A percentile compares a stretch with the other conserved stretches of the same genome.
Evolutionary conservation across 441 rosid species (phyloP).

Genomic region (Sinapis alba): DNA sequence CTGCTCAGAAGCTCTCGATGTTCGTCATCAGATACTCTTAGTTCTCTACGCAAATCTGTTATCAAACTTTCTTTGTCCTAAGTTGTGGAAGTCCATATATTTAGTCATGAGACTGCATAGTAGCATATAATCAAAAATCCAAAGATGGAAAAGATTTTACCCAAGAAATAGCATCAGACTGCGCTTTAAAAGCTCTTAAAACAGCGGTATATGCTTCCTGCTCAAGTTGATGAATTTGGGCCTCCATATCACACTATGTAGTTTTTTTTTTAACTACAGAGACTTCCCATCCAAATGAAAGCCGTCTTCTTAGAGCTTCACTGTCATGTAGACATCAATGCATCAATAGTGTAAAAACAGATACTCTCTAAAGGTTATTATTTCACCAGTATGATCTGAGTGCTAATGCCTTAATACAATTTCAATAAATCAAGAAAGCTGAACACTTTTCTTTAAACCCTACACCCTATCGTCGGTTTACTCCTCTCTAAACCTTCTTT

Average conservation of each 20-base stretch:
- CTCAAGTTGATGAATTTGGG: slow-evolving; percentile 87
- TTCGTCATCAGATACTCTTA: slow-evolving; percentile 94
- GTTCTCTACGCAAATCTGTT: slow-evolving; percentile 90
- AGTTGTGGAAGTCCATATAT: slow-evolving; percentile 20
- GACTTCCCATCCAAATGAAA: slow-evolving; percentile 56
- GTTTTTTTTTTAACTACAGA: slow-evolving; percentile 44
- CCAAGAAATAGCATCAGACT: slow-evolving; percentile 96
- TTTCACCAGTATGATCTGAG: neutral
- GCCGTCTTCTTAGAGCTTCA: slow-evolving; percentile 41
- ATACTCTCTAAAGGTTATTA: neutral
- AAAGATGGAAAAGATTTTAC: slow-evolving; percentile 45
- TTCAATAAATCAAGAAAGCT: neutral
- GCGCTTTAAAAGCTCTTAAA: slow-evolving; percentile 96
- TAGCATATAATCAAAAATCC: neutral
- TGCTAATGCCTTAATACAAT: neutral
- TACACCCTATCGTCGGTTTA: slow-evolving; percentile 3
- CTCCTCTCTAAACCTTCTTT: slow-evolving; percentile 10
- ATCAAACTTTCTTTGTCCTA: slow-evolving; percentile 95
- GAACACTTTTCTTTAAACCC: slow-evolving; percentile 12
- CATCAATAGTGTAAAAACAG: slow-evolving; percentile 15
- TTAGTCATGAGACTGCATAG: slow-evolving; percentile 12
- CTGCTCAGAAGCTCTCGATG: slow-evolving; percentile 82
- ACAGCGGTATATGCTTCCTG: slow-evolving; percentile 95
- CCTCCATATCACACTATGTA: slow-evolving; percentile 67
- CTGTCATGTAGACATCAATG: slow-evolving; percentile 44